Evolutionary conservation across 1,284 basidiomycete genomes (phyloP), one percentile per base, ranked within the genome.

Genomic region (Stereum hirsutum): DNA sequence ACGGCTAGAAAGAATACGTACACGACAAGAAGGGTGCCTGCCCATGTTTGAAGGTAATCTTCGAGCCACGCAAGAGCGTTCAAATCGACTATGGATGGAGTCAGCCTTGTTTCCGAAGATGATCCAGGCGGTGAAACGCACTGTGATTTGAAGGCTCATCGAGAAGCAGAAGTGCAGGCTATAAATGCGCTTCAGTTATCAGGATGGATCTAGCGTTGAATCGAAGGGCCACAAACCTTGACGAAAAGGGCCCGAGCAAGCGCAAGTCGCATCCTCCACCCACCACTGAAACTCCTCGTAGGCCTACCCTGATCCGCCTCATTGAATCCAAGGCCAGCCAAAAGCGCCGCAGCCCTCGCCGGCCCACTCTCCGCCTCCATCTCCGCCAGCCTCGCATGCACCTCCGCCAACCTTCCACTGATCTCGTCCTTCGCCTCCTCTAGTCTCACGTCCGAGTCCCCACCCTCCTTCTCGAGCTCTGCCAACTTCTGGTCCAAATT

Each of bases 71-170:
- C 86, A 52, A 89, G 68, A 4, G 87, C 86, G 58, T 89, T 89
- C 24, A 89, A 60, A 72, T 89, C 86, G 56, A 89, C 81, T 75
- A 49, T 6, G 51, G 4, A 11, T 28, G 23, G 33, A 36, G 39
- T 49, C 43, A 50, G 42, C 42, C 19, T 34, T 17, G 17, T 12
- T 27, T 10, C n/a, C 5, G 20, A 3, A 31, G 4, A 24, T n/a
- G n/a, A n/a, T n/a, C n/a, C n/a, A n/a, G n/a, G n/a, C n/a, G 1
- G 28, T 8, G 19, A 41, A 20, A 63, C 76, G 46, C 44, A 86
- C 83, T 92, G 70, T 97, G 87, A 69, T 99, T 99, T n/a, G 94
- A 96, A 60, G 95, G 95, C 62, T 97, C 93, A 64, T 96, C 94
- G 27, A 97, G 75, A 54, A 97, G 73, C 41, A 95, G 70, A 15